Percentiles rank a stretch among this genome's conserved stretches.
phyloP scores from a whole-genome alignment of 192 early-diverging fungal genomes.

The Chytriomyces confervae region DNA sequence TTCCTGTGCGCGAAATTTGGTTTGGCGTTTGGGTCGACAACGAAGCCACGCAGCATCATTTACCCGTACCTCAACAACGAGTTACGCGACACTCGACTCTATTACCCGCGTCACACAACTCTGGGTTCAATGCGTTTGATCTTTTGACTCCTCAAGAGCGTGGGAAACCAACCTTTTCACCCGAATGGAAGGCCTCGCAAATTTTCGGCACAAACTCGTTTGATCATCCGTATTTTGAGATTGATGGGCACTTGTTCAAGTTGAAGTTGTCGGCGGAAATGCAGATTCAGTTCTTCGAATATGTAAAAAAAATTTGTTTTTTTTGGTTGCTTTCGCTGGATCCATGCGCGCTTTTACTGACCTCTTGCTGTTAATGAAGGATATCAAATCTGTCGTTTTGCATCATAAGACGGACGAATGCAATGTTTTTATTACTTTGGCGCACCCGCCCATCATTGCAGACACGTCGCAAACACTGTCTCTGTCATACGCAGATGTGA shows the following conservation, averaged over 20 bases:
- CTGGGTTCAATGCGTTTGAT: constrained; percentile 11
- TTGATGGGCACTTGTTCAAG: constrained; percentile 18
- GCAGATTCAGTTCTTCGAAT: constrained; percentile 33
- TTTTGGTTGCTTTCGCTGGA: background rate
- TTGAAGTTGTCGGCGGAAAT: constrained; percentile 30
- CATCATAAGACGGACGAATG: constrained; percentile 21
- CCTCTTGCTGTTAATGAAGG: background rate
- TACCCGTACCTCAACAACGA: background rate
- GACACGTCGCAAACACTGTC: constrained; percentile 21
- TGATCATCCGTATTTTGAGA: constrained; percentile 30
- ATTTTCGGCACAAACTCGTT: constrained; percentile 28
- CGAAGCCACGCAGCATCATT: constrained; percentile 26
- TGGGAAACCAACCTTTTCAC: constrained; percentile 29
- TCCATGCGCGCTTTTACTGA: background rate
- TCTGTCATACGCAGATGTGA: constrained; percentile 4
- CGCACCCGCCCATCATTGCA: constrained; percentile 22
- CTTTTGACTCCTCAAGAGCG: constrained; percentile 20
- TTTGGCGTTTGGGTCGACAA: constrained; percentile 35
- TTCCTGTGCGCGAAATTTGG: constrained; percentile 22
- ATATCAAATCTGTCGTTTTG: constrained; percentile 35
- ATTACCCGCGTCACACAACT: constrained; percentile 7
- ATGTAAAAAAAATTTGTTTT: background rate
- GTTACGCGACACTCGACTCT: background rate
- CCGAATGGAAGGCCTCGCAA: constrained; percentile 35
- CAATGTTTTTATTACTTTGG: constrained; percentile 17